These are phyloP conservation scores for Trichomonascaceae sp. DNA, from an alignment of 1,139 yeast genomes.

Conservation along the genomic window DNA sequence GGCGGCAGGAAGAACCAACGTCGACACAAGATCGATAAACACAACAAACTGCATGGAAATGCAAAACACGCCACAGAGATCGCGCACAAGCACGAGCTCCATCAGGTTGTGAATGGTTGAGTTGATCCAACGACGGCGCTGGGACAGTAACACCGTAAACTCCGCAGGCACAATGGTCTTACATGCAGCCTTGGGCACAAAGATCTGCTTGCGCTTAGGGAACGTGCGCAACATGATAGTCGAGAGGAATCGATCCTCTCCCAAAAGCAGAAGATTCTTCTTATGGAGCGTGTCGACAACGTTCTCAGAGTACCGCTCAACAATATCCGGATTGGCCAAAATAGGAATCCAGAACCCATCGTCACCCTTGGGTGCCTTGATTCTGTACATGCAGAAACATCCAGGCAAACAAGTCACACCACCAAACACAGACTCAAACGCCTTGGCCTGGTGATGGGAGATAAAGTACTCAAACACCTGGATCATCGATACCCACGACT, in stretches of 20 bases:
- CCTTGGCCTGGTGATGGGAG: slow-evolving; percentile 93
- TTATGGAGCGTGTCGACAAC: slow-evolving; percentile 78
- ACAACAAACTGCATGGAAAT: slow-evolving; percentile 95
- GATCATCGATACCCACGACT: slow-evolving; percentile 86
- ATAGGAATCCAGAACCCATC: slow-evolving; percentile 97
- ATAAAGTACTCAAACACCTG: slow-evolving; percentile 95
- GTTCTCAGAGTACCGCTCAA: slow-evolving; percentile 86
- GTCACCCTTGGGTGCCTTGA: slow-evolving; percentile 81
- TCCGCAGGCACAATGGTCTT: slow-evolving; percentile 83
- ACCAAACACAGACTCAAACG: slow-evolving; percentile 92
- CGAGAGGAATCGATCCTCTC: slow-evolving; percentile 85
- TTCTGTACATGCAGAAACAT: slow-evolving; percentile 91
- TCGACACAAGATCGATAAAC: slow-evolving; percentile 76
- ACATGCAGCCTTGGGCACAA: slow-evolving; percentile 91
- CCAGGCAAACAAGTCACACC: slow-evolving; percentile 98
- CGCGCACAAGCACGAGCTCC: slow-evolving; percentile 80
- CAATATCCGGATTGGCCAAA: slow-evolving; percentile 90
- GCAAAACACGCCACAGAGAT: slow-evolving; percentile 93
- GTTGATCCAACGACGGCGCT: slow-evolving; percentile 97
- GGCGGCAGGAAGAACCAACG: slow-evolving; percentile 87
- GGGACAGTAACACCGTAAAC: slow-evolving; percentile 73
- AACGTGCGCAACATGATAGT: slow-evolving; percentile 86
- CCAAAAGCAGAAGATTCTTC: slow-evolving; percentile 76
- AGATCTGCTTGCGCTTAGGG: slow-evolving; percentile 87
- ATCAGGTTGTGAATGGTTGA: slow-evolving; percentile 91